Evolutionary conservation across 2,329 filamentous ascomycete genomes (phyloP).

Genomic region (Colletotrichum sp.): DNA sequence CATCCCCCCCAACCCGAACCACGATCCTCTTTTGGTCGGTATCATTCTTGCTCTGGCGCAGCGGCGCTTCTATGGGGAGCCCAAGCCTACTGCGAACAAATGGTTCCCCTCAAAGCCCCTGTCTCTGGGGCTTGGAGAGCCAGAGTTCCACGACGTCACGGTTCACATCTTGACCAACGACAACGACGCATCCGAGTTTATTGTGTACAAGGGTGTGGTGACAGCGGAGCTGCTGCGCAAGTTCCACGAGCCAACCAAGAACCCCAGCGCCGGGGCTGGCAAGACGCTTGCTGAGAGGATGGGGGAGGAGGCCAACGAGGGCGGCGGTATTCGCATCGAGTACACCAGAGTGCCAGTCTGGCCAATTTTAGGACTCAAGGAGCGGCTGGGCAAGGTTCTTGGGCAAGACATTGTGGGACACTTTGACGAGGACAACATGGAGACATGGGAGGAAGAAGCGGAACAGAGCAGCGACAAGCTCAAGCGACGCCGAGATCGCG

Average conservation of each 20-base stretch:
- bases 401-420: conserved; percentile 55
- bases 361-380: conserved; percentile 60
- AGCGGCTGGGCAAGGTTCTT: conserved; percentile 58
- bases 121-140: conserved; percentile 8
- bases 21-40: conserved; percentile 58
- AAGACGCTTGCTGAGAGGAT: neutral
- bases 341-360: conserved; percentile 56
- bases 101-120: conserved; percentile 6
- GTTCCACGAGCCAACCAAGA: conserved; percentile 53
- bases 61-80: conserved; percentile 50
- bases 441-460: conserved; percentile 47
- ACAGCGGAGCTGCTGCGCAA: conserved; percentile 52
- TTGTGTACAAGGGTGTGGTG: conserved; percentile 57
- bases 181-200: conserved; percentile 50
- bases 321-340: conserved; percentile 49
- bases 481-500: conserved; percentile 40
- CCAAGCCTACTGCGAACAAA: conserved; percentile 6
- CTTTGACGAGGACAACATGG: conserved; percentile 41
- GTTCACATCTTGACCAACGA: conserved; percentile 58
- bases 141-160: conserved; percentile 51
- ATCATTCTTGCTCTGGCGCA: conserved; percentile 64
- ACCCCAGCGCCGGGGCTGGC: conserved; percentile 25
- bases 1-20: conserved; percentile 50
- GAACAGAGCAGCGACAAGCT: conserved; percentile 26
- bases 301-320: conserved; percentile 26